Evolutionary conservation across 305 asterid genomes (phyloP).

Genomic region (Fraxinus velutina): DNA sequence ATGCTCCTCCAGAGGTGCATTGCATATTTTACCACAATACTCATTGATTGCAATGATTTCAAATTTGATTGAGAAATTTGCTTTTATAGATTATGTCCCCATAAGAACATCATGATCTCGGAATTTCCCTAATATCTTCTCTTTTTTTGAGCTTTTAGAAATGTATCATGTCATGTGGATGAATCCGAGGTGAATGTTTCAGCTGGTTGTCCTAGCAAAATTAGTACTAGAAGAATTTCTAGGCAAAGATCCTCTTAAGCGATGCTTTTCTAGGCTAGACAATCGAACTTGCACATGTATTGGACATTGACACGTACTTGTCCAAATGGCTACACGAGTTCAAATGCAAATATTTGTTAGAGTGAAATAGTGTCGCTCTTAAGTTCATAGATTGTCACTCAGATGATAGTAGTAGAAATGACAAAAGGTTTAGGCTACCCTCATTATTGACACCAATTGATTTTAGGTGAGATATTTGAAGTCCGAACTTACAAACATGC

Average conservation of each 20-base stretch:
- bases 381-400: neutral
- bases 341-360: neutral
- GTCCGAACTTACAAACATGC: neutral
- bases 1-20: slow-evolving; percentile 19
- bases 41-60: slow-evolving; percentile 18
- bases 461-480: neutral
- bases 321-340: neutral
- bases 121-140: neutral
- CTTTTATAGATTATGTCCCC: slow-evolving; percentile 24
- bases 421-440: neutral
- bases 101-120: slow-evolving; percentile 16
- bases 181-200: neutral
- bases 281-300: neutral
- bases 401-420: neutral
- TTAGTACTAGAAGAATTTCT: neutral
- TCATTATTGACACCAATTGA: neutral
- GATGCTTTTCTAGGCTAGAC: neutral
- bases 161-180: neutral
- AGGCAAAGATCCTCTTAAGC: neutral
- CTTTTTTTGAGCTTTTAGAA: neutral
- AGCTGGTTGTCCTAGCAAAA: neutral
- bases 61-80: neutral
- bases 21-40: neutral
- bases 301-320: neutral
- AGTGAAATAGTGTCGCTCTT: neutral